Evolutionary conservation across 2,329 filamentous ascomycete genomes (phyloP).

Genomic region (Verticillium dahliae): DNA sequence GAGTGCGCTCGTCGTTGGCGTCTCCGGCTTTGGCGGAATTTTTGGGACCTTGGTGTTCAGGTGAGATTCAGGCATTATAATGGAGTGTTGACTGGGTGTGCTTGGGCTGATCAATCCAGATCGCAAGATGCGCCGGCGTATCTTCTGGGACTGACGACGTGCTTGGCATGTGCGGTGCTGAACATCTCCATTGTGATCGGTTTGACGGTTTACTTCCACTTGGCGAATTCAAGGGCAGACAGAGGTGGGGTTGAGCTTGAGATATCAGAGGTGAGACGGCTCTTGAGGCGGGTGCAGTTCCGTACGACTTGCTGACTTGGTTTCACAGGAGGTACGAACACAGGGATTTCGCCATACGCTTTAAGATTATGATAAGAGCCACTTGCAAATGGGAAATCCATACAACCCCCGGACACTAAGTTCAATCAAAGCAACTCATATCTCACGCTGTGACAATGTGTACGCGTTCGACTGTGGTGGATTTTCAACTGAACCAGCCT

Average conservation of each 20-base stretch:
- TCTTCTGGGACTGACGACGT: constrained; percentile 47
- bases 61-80: neutral
- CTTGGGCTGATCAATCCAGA: neutral
- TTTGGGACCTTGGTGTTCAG: constrained; percentile 68
- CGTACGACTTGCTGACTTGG: too few relatives aligned
- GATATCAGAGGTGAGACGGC: constrained; percentile 34
- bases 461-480: too few relatives aligned
- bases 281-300: too few relatives aligned
- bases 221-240: constrained; percentile 42
- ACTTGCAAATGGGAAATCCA: too few relatives aligned
- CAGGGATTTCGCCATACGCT: too few relatives aligned
- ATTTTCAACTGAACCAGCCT: too few relatives aligned
- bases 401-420: too few relatives aligned
- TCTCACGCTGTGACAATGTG: too few relatives aligned
- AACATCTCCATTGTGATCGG: constrained; percentile 37
- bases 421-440: too few relatives aligned
- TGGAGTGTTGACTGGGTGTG: neutral
- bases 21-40: constrained; percentile 75
- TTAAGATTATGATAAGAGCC: too few relatives aligned
- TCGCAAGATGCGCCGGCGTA: constrained; percentile 47
- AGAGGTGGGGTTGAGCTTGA: constrained; percentile 46
- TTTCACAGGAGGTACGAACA: too few relatives aligned
- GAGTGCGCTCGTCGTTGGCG: constrained; percentile 67
- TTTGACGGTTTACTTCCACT: constrained; percentile 32
- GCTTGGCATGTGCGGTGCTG: constrained; percentile 42